Evolutionary conservation across 495 filamentous ascomycete genomes (phyloP), one percentile per base, ranked within the genome.

Genomic region (Bacidia rubella): DNA sequence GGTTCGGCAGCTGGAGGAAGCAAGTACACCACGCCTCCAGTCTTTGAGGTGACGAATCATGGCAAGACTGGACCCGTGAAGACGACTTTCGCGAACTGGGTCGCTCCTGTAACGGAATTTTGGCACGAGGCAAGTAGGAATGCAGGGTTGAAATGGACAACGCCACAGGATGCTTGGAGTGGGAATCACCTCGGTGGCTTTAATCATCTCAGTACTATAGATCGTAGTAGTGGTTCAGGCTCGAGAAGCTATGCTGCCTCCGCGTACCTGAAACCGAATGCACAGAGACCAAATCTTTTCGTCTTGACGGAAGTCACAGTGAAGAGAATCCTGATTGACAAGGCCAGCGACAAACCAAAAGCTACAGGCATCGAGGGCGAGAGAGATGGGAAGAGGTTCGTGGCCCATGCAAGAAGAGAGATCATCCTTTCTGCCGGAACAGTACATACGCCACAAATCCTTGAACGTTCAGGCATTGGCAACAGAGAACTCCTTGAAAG

Each of bases 391-490:
- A 38, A 62, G 17, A 24, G 38, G 19, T 43, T 56, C 54, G 43
- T 57, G 1, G 65, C 61, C 7, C 52, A 38, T 3, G 67, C 68
- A 1, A 57, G 53, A 10, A 43, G 60, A 2, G 77, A 82, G 50
- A 62, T 79, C 35, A 73, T 80, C 29, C 43, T 80, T 2, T 63
- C 71, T 0, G 76, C 75, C 1, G 78, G 78, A 0, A 57, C 62
- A 1, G 56, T 78, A 20, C 67, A 74, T 35, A 70, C 72, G 3
- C 72, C 76, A 0, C 71, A 75, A 50, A 27, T 79, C 0, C 65
- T 81, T 0, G 73, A 80, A 56, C 57, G 76, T 0, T 78, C 75
- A 0, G 77, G 77, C 0, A 64, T 80, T 11, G 74, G 74, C 1
- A 53, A 54, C 9, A 23, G 45, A 1, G 40, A 51, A 1, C 24